Conservation (phyloP, 495 filamentous ascomycete species). For the Talaromyces trachyspermus region DNA sequence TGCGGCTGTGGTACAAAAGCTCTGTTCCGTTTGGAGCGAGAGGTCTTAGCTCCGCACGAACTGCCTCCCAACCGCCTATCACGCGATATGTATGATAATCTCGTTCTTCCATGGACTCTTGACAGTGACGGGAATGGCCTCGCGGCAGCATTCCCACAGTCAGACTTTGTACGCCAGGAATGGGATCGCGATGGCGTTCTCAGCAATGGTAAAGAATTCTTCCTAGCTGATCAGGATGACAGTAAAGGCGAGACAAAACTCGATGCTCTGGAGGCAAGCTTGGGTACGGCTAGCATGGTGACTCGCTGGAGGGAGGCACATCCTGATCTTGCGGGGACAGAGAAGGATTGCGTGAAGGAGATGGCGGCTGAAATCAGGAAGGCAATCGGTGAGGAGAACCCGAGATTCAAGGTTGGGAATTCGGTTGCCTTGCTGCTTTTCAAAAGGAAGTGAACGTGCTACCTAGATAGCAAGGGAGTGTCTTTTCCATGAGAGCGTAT, state of each 20-base stretch:
- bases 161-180: slow-evolving; percentile 28
- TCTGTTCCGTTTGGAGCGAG: slow-evolving; percentile 22
- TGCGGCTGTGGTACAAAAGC: slow-evolving; percentile 19
- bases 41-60: slow-evolving; percentile 26
- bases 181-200: slow-evolving; percentile 28
- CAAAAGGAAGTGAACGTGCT: slow-evolving; percentile 17
- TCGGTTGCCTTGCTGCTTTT: slow-evolving; percentile 15
- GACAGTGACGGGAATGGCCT: slow-evolving; percentile 4
- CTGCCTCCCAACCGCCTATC: slow-evolving; percentile 26
- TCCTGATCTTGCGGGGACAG: slow-evolving; percentile 18
- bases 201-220: slow-evolving; percentile 18
- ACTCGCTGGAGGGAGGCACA: slow-evolving; percentile 40
- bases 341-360: slow-evolving; percentile 15
- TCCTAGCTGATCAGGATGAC: slow-evolving; percentile 10
- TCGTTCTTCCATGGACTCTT: slow-evolving; percentile 43
- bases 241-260: slow-evolving; percentile 10
- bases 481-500: too few relatives aligned
- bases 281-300: slow-evolving; percentile 33
- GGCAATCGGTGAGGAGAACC: slow-evolving; percentile 12
- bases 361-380: slow-evolving; percentile 10
- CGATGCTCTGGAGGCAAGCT: slow-evolving; percentile 15
- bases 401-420: slow-evolving; percentile 10
- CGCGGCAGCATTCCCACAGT: slow-evolving; percentile 29
- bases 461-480: too few relatives aligned
- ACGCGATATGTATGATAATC: slow-evolving; percentile 29